A percentile compares a stretch with the other conserved stretches of the same genome.
Conservation (phyloP, 495 filamentous ascomycete species). For the Aspergillus hancockii region DNA sequence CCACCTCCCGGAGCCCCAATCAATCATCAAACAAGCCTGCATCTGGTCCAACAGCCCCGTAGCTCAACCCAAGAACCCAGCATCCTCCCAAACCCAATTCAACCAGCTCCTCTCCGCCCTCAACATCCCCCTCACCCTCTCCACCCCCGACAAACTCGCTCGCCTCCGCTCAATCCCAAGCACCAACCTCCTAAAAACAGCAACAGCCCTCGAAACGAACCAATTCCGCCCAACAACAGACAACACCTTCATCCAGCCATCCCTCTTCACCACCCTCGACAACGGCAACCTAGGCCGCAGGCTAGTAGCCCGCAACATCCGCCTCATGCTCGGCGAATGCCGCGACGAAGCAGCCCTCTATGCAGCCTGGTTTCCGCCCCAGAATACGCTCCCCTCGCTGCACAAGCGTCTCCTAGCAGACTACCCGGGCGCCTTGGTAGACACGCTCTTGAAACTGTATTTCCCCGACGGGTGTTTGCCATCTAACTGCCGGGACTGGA, state of each 20-base stretch:
- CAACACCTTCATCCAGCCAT: slow-evolving; percentile 43
- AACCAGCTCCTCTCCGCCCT: slow-evolving; percentile 52
- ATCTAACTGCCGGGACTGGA: slow-evolving; percentile 31
- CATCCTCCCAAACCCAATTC: slow-evolving; percentile 54
- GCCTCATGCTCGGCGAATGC: slow-evolving; percentile 57
- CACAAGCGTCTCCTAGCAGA: slow-evolving; percentile 52
- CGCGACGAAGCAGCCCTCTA: slow-evolving; percentile 56
- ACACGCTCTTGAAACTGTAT: slow-evolving; percentile 44
- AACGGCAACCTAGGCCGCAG: slow-evolving; percentile 46
- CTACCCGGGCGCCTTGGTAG: slow-evolving; percentile 47
- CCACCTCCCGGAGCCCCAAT: slow-evolving; percentile 36
- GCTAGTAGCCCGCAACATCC: slow-evolving; percentile 45
- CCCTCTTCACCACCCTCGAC: slow-evolving; percentile 50
- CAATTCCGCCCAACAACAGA: slow-evolving; percentile 59
- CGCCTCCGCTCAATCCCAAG: slow-evolving; percentile 43
- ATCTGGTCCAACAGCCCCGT: slow-evolving; percentile 60
- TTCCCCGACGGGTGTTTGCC: slow-evolving; percentile 40
- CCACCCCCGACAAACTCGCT: slow-evolving; percentile 44
- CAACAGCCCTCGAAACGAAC: slow-evolving; percentile 38
- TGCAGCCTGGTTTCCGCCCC: slow-evolving; percentile 38
- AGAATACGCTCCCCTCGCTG: slow-evolving; percentile 39
- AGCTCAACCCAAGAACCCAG: slow-evolving; percentile 50
- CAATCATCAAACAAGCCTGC: slow-evolving; percentile 48
- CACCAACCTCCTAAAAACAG: slow-evolving; percentile 41
- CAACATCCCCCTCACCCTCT: slow-evolving; percentile 42